Base-by-base conservation (phyloP, 495 filamentous ascomycete genomes). In the Sphaerosporella brunnea region DNA sequence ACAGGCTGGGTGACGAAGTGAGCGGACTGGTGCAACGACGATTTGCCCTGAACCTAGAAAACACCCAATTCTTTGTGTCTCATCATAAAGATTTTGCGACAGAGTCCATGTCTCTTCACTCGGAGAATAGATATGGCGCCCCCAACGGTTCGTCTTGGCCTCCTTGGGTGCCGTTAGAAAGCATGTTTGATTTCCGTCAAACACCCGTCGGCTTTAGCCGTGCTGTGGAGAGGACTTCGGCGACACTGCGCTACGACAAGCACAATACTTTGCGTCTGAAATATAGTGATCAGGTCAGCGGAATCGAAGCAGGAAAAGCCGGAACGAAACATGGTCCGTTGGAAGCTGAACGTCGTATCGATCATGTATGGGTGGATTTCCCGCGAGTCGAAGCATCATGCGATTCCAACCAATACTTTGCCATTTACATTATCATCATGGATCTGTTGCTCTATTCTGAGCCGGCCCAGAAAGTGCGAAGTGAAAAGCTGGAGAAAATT, bases 191-290 rank as follows among this genome's bases (percentile, higher is more conserved):
- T 65, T 97, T 94, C 65, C 66, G 84, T 45, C 68, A 80, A 16
- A 80, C 87, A 58, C 88, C 90, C 0, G 94, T 93, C 58, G 90
- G 92, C 23, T 96, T 95, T 68, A 86, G 84, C 52, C 74, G 92
- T 23, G 84, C 96, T 23, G 84, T 97, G 36, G 82, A 94, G 55
- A 82, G 83, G 62, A 97, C 90, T 4, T 96, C 90, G 1, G 88
- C 88, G 26, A 86, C 76, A 60, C 68, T 97, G 42, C 78, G 87
- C 49, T 96, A 92, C 58, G 88, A 97, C 69, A 96, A 96, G 63
- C 95, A 87, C 71, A 97, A 97, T 63, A 90, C 86, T 32, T 74
- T 97, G 39, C 85, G 90, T 40, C 68, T 97, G 48, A 97, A 97
- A 64, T 96, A 94, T 64, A 94, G 93, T 51, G 92, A 96, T 46